These are phyloP conservation scores for Fusarium transvaalense DNA, from an alignment of 2,329 filamentous ascomycete genomes.

Conservation along the genomic window DNA sequence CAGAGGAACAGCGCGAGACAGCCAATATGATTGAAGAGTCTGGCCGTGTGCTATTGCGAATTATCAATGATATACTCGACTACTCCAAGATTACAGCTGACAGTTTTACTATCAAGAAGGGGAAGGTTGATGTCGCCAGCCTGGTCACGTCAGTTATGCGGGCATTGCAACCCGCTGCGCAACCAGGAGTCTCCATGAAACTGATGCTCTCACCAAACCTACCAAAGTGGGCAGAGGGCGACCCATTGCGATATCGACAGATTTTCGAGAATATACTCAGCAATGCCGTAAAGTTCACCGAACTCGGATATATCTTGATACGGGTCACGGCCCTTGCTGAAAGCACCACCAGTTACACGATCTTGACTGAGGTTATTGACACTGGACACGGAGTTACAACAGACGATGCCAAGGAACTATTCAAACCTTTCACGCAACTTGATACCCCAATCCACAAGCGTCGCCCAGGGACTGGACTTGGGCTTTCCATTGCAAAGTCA, in stretches of 20 bases:
- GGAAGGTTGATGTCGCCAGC: neutral
- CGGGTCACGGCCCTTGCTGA: neutral
- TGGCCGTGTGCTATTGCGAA: neutral
- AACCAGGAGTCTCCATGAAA: constrained; percentile 12
- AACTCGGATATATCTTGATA: constrained; percentile 1
- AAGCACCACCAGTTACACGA: neutral
- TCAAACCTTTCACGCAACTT: constrained; percentile 12
- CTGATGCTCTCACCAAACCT: neutral
- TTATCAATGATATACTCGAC: constrained; percentile 19
- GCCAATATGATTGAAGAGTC: constrained; percentile 17
- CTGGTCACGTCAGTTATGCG: neutral
- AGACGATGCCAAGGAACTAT: neutral
- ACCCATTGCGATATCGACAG: neutral
- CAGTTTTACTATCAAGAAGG: constrained; percentile 3
- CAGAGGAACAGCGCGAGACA: constrained; percentile 12
- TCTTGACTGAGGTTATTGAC: constrained; percentile 4
- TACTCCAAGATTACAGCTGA: constrained; percentile 6
- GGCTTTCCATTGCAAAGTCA: constrained; percentile 13
- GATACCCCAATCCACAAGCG: constrained; percentile 5
- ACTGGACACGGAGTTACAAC: constrained; percentile 1
- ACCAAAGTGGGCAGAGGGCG: neutral
- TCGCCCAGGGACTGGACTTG: constrained; percentile 11
- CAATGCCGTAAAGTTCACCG: constrained; percentile 14
- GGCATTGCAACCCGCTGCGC: neutral
- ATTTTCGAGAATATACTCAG: neutral